Evolutionary conservation across 192 early-diverging fungal species (phyloP).

Genomic region (Coemansia sp.): DNA sequence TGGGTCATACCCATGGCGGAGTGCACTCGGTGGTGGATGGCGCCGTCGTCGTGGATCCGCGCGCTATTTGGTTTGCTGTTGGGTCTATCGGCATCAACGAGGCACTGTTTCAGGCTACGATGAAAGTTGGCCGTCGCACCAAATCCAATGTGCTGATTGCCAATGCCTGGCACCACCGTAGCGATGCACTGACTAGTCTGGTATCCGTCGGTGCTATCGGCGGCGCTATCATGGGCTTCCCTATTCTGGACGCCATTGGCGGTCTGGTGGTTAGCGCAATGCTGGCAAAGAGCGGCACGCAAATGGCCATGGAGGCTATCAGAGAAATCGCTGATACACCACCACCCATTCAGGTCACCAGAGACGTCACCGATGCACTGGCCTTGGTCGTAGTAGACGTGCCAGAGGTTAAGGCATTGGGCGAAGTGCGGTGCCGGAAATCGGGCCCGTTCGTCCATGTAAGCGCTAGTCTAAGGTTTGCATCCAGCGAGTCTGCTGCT

Average conservation of each 20-base stretch:
- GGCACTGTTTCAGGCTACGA: conserved; percentile 68
- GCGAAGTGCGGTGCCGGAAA: conserved; percentile 38
- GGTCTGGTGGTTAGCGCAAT: conserved; percentile 72
- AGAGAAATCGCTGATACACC: conserved; percentile 57
- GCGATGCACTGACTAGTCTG: conserved; percentile 69
- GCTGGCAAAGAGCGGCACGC: conserved; percentile 62
- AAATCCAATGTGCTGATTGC: conserved; percentile 73
- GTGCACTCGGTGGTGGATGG: conserved; percentile 31
- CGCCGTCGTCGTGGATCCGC: conserved; percentile 52
- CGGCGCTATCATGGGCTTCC: conserved; percentile 68
- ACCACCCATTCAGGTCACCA: conserved; percentile 24
- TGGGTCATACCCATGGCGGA: conserved; percentile 30
- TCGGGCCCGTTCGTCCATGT: conserved; percentile 47
- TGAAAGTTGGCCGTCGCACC: conserved; percentile 61
- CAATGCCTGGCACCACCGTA: conserved; percentile 87
- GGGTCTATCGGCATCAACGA: conserved; percentile 74
- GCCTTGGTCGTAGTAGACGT: background rate
- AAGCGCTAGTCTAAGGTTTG: conserved; percentile 22
- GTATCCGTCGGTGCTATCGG: conserved; percentile 73
- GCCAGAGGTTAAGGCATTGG: conserved; percentile 9
- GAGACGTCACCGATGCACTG: conserved; percentile 26
- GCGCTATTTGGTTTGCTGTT: conserved; percentile 71
- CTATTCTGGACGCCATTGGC: conserved; percentile 72
- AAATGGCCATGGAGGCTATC: conserved; percentile 55
- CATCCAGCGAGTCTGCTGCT: conserved; percentile 14